Conservation (phyloP, 352 stramenopile species). For the Globisporangium spiculum region DNA sequence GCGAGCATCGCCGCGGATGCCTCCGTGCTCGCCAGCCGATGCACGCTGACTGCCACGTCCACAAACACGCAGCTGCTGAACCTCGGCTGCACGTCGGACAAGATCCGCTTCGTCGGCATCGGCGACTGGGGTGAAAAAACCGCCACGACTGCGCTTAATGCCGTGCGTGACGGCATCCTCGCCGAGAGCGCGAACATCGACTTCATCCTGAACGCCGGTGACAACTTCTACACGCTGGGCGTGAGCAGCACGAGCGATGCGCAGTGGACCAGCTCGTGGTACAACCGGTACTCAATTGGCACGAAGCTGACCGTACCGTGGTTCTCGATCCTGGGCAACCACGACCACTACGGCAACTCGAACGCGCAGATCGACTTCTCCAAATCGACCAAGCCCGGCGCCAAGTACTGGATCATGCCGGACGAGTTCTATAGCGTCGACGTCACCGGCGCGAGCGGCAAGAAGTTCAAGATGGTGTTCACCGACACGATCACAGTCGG, state of each 20-base stretch:
- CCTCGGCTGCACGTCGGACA: slow-evolving; percentile 19
- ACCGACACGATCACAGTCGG: slow-evolving; percentile 32
- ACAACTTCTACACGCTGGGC: slow-evolving; percentile 46
- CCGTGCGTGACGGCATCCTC: slow-evolving; percentile 31
- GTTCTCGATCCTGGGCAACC: slow-evolving; percentile 41
- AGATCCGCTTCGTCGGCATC: slow-evolving; percentile 32
- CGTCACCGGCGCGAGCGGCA: slow-evolving; percentile 19
- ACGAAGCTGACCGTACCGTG: slow-evolving; percentile 37
- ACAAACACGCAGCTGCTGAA: slow-evolving; percentile 14
- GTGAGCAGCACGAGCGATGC: slow-evolving; percentile 28
- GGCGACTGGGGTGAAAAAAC: slow-evolving; percentile 39
- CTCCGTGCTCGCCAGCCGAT: slow-evolving; percentile 19
- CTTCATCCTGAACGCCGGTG: slow-evolving; percentile 35
- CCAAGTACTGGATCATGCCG: slow-evolving; percentile 41
- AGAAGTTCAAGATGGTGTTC: slow-evolving; percentile 34
- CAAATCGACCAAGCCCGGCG: slow-evolving; percentile 17
- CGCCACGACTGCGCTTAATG: slow-evolving; percentile 24
- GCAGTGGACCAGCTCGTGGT: slow-evolving; percentile 33
- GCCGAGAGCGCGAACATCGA: slow-evolving; percentile 25
- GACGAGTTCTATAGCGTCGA: slow-evolving; percentile 35
- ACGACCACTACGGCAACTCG: slow-evolving; percentile 39
- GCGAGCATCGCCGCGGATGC: slow-evolving; percentile 6
- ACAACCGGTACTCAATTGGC: slow-evolving; percentile 34
- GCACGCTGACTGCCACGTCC: slow-evolving; percentile 23
- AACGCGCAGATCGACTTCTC: slow-evolving; percentile 33